These are phyloP conservation scores for Coffea humblotiana DNA, from an alignment of 305 asterid species.

Conservation along the genomic window DNA sequence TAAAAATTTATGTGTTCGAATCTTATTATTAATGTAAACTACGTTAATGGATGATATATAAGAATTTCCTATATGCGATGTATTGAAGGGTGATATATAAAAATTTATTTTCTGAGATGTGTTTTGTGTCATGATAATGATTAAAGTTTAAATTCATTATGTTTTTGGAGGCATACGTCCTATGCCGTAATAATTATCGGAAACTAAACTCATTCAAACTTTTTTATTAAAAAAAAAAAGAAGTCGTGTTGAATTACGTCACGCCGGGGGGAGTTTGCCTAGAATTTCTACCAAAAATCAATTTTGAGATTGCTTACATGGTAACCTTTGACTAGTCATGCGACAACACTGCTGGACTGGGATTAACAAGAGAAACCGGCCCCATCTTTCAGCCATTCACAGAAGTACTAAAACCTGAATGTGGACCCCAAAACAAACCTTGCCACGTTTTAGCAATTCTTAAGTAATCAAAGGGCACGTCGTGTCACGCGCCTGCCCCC, in stretches of 20 bases:
- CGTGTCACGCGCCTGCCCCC: neutral
- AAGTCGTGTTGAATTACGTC: neutral
- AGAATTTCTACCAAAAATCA: neutral
- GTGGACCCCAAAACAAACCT: neutral
- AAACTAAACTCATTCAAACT: no score
- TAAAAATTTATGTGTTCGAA: no score
- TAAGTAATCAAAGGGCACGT: neutral
- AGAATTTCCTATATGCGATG: no score
- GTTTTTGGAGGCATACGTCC: no score
- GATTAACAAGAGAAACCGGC: neutral
- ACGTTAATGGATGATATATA: no score
- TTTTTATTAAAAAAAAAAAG: no score
- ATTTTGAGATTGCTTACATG: constrained; percentile 11
- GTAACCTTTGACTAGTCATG: constrained; percentile 37
- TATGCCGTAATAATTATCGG: no score
- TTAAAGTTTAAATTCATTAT: no score
- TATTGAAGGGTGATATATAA: no score
- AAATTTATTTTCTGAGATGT: no score
- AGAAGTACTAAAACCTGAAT: neutral
- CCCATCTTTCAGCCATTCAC: constrained; percentile 21
- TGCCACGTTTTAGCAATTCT: constrained; percentile 5
- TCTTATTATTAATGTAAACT: no score
- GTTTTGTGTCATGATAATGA: no score
- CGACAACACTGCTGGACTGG: constrained; percentile 15
- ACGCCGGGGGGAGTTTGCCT: neutral